phyloP scores from a whole-genome alignment of 306 rosid genomes.

The Cicer judaicum region DNA sequence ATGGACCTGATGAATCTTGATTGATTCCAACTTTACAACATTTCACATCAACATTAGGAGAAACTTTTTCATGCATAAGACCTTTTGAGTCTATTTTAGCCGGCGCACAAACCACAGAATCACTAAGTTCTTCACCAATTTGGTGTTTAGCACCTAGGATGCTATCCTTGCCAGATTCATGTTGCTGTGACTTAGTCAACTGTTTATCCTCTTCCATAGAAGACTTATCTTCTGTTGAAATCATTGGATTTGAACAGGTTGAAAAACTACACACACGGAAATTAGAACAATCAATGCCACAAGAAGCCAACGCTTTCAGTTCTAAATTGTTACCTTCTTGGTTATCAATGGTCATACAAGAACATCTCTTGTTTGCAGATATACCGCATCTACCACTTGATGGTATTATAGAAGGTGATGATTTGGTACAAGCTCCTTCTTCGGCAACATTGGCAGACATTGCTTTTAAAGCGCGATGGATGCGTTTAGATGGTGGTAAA shows the following conservation, averaged over 20 bases:
- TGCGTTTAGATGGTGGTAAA: constrained; percentile 95
- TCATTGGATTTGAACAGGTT: constrained; percentile 49
- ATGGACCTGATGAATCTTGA: constrained; percentile 51
- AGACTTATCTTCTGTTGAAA: constrained; percentile 52
- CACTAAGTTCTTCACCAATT: constrained; percentile 50
- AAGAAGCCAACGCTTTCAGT: constrained; percentile 45
- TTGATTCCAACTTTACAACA: constrained; percentile 47
- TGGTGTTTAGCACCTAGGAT: constrained; percentile 46
- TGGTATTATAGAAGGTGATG: constrained; percentile 46
- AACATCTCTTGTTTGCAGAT: constrained; percentile 45
- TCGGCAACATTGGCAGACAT: constrained; percentile 95
- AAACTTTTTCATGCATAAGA: constrained; percentile 44
- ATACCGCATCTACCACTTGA: constrained; percentile 46
- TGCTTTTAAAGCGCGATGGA: constrained; percentile 97
- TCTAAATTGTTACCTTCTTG: constrained; percentile 49
- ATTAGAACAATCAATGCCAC: constrained; percentile 47
- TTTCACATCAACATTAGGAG: constrained; percentile 50
- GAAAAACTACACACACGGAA: constrained; percentile 47
- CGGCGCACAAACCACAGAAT: constrained; percentile 46
- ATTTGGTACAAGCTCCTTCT: constrained; percentile 60
- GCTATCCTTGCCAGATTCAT: constrained; percentile 47
- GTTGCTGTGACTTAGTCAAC: constrained; percentile 42
- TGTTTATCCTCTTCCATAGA: constrained; percentile 50
- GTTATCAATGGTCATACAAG: constrained; percentile 46
- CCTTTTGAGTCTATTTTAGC: constrained; percentile 48